Evolutionary conservation across 192 early-diverging fungal species (phyloP), one percentile per base, ranked within the genome.

Genomic region (Backusella parvicylindrica): DNA sequence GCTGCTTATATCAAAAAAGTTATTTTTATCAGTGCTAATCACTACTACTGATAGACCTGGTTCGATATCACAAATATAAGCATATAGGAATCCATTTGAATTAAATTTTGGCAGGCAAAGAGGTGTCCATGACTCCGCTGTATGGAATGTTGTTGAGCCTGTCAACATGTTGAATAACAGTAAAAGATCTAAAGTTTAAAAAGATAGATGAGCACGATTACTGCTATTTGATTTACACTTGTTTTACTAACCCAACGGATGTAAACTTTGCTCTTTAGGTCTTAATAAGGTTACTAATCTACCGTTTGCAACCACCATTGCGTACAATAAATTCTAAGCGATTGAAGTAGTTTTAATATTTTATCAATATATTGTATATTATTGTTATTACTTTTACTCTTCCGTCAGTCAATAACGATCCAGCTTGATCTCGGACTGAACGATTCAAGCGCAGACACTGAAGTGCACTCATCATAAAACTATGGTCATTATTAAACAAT

Each of bases 71-170:
- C 85, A 92, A 23, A 97, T 87, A 70, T 97, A 96, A 0, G 91
- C 91, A 75, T 97, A 91, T 31, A 98, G 79, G 80, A 96, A 98
- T n/a, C 91, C 94, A 69, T 91, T 84, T 75, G 87, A 86, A 84
- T 97, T 94, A 84, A 96, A 93, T 72, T 87, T 88, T 36, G 97
- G 96, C n/a, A 97, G 87, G 72, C 97, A 98, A 32, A 98, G 85
- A 26, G 97, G 97, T 1, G 90, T 94, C 95, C 97, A 98, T 28
- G 91, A 90, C 82, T 98, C 97, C 49, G 87, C 92, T 1, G 90
- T 85, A 16, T 86, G 77, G 81, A 96, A 97, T 11, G 88, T 86
- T 0, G 86, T 84, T 6, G 91, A 92, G 0, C 94, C 88, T 7
- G 82, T 85, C 2, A 95, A 84, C 84, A 96, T 89, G 64, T 92